Base-by-base conservation (phyloP, 2,329 filamentous ascomycete species). In the Pseudogymnoascus sp. region DNA sequence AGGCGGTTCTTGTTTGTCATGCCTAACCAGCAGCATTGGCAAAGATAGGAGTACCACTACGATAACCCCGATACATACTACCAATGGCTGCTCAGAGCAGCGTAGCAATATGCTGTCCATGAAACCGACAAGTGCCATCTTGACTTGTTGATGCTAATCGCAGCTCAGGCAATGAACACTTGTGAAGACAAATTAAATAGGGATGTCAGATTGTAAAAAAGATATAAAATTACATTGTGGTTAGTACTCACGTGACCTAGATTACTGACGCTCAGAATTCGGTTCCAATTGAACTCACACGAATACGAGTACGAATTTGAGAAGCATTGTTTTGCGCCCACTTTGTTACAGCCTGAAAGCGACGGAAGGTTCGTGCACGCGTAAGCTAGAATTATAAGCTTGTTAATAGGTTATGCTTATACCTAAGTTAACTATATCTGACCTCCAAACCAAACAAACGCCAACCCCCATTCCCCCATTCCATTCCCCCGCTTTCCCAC, bases 1-100 rank as follows among this genome's bases (percentile, higher is more conserved):
- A 3, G 78, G 77, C 7, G 80, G 79, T 62, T 81, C 79, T 58
- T 71, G 68, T 7, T 74, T 67, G 55, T 75, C 71, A 42, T 42
- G 41, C 41, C 17, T 42, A 13, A 42, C 9, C 6, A 42, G 41
- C 6, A 70, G 41, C 41, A 6, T 42, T 42, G 41, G 60, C 59
- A 58, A 61, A n/a, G 63, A 44, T 12, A 33, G 55, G 38, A 39
- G 48, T 55, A 60, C n/a, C 10, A 25, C 10, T 4, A 7, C 41
- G 41, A 42, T 25, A 42, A 42, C 17, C 21, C 41, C 17, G 10
- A 25, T 10, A 25, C 41, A 42, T 42, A 42, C 17, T 15, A 25
- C 17, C 17, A 42, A 25, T 13, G 41, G 17, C 2, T 42, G 41
- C 41, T 21, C 41, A 42, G 21, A 42, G 41, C 41, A 42, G 6